Evolutionary conservation across 73 alveolate species (phyloP).

Genomic region (Paramecium biaurelia): DNA sequence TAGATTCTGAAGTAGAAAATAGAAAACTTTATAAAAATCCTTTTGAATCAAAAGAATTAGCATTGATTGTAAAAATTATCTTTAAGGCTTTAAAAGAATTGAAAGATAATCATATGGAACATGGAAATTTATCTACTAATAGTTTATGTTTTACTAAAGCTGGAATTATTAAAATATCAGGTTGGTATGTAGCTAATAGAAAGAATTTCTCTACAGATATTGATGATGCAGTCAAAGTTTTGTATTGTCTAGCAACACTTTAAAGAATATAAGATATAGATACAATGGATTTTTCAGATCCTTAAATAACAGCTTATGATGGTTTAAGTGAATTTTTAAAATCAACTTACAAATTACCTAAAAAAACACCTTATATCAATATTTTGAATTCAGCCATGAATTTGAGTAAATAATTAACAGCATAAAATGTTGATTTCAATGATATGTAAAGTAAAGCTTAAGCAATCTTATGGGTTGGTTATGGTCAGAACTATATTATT

Average conservation of each 20-base stretch:
- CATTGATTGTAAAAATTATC: constrained; percentile 40
- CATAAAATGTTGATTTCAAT: not conserved
- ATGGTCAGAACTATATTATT: constrained; percentile 12
- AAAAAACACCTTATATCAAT: not conserved
- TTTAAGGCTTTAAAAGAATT: constrained; percentile 46
- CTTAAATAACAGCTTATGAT: not conserved
- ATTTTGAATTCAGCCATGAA: not conserved
- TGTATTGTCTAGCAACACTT: constrained; percentile 53
- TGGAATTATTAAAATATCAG: constrained; percentile 54
- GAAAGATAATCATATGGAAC: constrained; percentile 20
- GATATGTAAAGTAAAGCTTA: not conserved
- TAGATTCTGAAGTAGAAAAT: constrained; percentile 27
- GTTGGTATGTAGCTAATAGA: constrained; percentile 61
- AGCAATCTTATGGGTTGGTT: constrained; percentile 46
- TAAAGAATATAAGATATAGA: not conserved
- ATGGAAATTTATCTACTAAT: constrained; percentile 59
- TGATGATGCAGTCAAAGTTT: constrained; percentile 54
- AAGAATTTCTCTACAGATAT: constrained; percentile 42
- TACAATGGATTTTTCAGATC: not conserved
- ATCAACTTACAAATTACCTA: not conserved
- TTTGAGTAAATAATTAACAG: not conserved
- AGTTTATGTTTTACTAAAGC: constrained; percentile 46
- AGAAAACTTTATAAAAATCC: not conserved
- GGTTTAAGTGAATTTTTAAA: not conserved
- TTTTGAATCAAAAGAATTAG: constrained; percentile 54